phyloP scores from a whole-genome alignment of 164 flowering plant species.

The Brasenia schreberi region DNA sequence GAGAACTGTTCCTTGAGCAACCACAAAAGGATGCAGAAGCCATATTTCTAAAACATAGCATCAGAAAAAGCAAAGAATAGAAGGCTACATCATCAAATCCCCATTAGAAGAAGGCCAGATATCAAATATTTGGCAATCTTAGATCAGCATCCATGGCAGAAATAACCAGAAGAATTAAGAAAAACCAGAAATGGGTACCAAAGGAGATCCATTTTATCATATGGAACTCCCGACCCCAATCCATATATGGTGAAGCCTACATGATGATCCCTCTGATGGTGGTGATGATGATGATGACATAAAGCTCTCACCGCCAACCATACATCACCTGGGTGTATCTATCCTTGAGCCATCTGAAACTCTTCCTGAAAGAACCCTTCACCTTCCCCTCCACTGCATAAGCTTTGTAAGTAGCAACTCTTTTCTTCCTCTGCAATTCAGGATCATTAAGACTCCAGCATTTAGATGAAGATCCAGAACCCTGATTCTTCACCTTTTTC shows the following conservation, averaged over 20 bases:
- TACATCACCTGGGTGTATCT: constrained; percentile 40
- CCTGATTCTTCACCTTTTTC: constrained; percentile 18
- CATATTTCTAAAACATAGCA: not conserved
- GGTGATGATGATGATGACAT: not conserved
- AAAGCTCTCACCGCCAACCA: constrained; percentile 26
- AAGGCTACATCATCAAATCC: not conserved
- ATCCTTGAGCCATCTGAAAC: constrained; percentile 54
- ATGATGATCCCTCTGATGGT: not conserved
- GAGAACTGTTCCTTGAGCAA: not conserved
- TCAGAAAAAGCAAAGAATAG: not conserved
- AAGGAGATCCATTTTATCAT: not conserved
- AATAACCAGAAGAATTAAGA: not conserved
- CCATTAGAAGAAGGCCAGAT: not conserved
- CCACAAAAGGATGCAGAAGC: not conserved
- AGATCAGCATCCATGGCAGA: not conserved
- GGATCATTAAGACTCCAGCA: constrained; percentile 30
- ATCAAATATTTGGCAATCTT: not conserved
- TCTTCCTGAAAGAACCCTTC: constrained; percentile 28
- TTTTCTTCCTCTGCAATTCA: constrained; percentile 38
- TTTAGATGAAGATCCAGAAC: constrained; percentile 8
- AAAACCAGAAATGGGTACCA: not conserved
- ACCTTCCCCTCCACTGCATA: constrained; percentile 29
- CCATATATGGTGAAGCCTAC: not conserved
- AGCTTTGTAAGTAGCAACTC: constrained; percentile 31
- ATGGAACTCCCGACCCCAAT: not conserved